Percentiles rank a stretch among this genome's conserved stretches.
Evolutionary conservation across 257 asterid species (phyloP).

Genomic region (Nemophila menziesii): DNA sequence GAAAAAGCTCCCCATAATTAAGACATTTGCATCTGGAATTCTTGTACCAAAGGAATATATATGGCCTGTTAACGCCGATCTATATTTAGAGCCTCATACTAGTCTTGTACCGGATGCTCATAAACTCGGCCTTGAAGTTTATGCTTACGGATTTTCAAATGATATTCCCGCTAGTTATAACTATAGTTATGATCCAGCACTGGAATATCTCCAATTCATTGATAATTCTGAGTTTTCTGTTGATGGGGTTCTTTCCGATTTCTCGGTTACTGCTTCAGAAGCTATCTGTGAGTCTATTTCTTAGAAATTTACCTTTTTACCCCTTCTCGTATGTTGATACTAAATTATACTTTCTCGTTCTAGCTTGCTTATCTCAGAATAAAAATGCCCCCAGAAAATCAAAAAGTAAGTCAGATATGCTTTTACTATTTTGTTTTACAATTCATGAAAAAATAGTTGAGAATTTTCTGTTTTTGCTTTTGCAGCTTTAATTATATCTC

Average conservation of each 20-base stretch:
- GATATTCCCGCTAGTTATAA: slow-evolving; percentile 56
- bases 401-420: slow-evolving; percentile 28
- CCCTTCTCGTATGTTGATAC: neutral
- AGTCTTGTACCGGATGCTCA: slow-evolving; percentile 71
- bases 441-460: neutral
- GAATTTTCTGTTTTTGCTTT: neutral
- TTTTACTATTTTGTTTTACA: neutral
- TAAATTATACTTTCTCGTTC: slow-evolving; percentile 9
- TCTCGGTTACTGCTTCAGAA: slow-evolving; percentile 76
- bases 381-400: slow-evolving; percentile 37
- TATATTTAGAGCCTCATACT: slow-evolving; percentile 47
- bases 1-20: slow-evolving; percentile 41
- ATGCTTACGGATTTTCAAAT: slow-evolving; percentile 60
- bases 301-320: neutral
- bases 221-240: slow-evolving; percentile 63
- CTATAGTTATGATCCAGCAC: slow-evolving; percentile 72
- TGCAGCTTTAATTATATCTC: slow-evolving; percentile 56
- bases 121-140: slow-evolving; percentile 55
- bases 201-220: slow-evolving; percentile 54
- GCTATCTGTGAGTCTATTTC: slow-evolving; percentile 39
- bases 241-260: slow-evolving; percentile 72
- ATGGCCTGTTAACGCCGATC: slow-evolving; percentile 45
- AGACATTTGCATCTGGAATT: slow-evolving; percentile 64
- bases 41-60: slow-evolving; percentile 71
- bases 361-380: slow-evolving; percentile 60